Evolutionary conservation across 2,329 filamentous ascomycete genomes (phyloP), one percentile per base, ranked within the genome.

Genomic region (Ophiostoma populinum): DNA sequence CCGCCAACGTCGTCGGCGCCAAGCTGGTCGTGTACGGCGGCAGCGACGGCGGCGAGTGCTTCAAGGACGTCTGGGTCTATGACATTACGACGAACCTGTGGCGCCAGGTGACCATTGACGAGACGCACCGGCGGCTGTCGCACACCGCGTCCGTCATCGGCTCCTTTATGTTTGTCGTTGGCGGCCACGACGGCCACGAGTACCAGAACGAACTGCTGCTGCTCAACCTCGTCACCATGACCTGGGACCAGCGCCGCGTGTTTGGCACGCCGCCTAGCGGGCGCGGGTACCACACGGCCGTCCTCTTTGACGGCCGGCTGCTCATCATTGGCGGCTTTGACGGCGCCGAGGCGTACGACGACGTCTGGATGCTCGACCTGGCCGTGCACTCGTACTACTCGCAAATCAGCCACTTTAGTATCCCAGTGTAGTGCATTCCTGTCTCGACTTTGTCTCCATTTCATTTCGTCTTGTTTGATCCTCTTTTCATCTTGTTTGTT

Each of bases 11-110:
- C 65, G 73, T 79, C 28, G 74, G 73, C 43, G 67, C 65, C 53
- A 80, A 80, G 55, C 65, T 80, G 41, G 78, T 80, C 51, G 72
- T 80, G 46, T 79, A 69, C 49, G 75, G 75, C 25, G 75, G 75
- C 22, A 76, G 70, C 3, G 75, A 80, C 49, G 75, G 75, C 43
- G 71, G 70, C 34, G 73, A 79, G 53, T 80, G 75, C 54, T 80
- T 80, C 54, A 67, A 74, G 49, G 75, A 80, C 47, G 74, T 80
- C 26, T 80, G 75, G 75, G 67, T 80, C 20, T 79, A 77, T 54
- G 73, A 80, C 49, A 67, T 78, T 6, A 73, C 79, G 34, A 63
- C 60, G 25, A 61, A 66, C 39, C 44, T 58, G 17, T 80, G 75
- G 70, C 68, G 65, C 40, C 49, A 58, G 6, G 73, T 77, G 37